These are phyloP conservation scores for Aquilaria malaccensis DNA, from an alignment of 345 rosid species.

Conservation along the genomic window DNA sequence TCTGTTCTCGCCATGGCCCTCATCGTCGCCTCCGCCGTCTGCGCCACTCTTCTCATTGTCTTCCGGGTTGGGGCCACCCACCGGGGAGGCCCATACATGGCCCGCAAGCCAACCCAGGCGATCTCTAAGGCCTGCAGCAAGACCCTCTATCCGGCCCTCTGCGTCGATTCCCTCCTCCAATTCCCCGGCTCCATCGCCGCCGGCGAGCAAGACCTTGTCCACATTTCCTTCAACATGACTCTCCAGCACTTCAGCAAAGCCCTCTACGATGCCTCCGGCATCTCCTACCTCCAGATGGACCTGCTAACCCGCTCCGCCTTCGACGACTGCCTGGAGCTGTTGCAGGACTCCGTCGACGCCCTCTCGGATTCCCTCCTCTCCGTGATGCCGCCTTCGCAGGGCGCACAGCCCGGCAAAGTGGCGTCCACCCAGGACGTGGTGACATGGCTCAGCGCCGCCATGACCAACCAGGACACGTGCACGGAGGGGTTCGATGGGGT, in stretches of 20 bases:
- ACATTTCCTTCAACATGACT: slow-evolving; percentile 92
- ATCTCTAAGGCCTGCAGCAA: slow-evolving; percentile 57
- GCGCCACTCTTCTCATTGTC: slow-evolving; percentile 37
- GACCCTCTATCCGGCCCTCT: slow-evolving; percentile 60
- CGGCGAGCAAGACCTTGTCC: slow-evolving; percentile 58
- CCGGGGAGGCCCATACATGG: neutral
- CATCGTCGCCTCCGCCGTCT: slow-evolving; percentile 52
- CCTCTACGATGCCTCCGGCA: slow-evolving; percentile 44
- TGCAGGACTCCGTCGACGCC: slow-evolving; percentile 79
- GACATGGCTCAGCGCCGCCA: slow-evolving; percentile 94
- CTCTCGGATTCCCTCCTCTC: slow-evolving; percentile 58
- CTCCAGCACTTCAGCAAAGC: slow-evolving; percentile 78
- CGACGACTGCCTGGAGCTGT: slow-evolving; percentile 84
- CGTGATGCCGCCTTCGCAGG: slow-evolving; percentile 23
- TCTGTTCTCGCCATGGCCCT: slow-evolving; percentile 36
- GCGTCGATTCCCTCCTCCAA: slow-evolving; percentile 56
- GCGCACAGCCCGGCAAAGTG: neutral
- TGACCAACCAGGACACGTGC: slow-evolving; percentile 96
- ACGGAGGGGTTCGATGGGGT: slow-evolving; percentile 65
- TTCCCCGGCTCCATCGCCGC: slow-evolving; percentile 66
- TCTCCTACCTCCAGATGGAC: slow-evolving; percentile 55
- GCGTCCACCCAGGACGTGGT: slow-evolving; percentile 56
- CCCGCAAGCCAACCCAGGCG: slow-evolving; percentile 64
- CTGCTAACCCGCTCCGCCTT: slow-evolving; percentile 61
- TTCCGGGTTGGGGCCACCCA: slow-evolving; percentile 20